Evolutionary conservation across 1,139 yeast species (phyloP).

Genomic region (Hyphopichia buzzinii): DNA sequence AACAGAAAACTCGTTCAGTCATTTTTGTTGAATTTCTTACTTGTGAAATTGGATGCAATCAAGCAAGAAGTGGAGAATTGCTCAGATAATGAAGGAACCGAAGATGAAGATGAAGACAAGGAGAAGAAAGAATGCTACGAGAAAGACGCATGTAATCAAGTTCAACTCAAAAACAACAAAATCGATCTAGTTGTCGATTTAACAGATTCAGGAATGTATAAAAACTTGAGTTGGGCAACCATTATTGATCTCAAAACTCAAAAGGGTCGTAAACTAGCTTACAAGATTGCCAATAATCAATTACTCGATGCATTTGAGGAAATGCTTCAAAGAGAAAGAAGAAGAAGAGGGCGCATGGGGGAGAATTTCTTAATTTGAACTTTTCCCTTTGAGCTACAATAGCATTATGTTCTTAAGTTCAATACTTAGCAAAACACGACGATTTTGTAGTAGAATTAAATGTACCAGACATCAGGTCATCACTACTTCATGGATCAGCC

Average conservation of each 20-base stretch:
- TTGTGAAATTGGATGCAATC: slow-evolving; percentile 7
- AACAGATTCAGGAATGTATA: slow-evolving; percentile 58
- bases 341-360: slow-evolving; percentile 46
- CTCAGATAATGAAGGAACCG: slow-evolving; percentile 4
- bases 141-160: slow-evolving; percentile 1
- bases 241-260: slow-evolving; percentile 27
- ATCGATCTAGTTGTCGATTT: slow-evolving; percentile 40
- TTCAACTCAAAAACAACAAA: slow-evolving; percentile 10
- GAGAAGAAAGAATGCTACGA: not conserved
- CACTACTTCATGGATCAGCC: slow-evolving; percentile 79
- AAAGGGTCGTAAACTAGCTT: slow-evolving; percentile 31
- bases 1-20: slow-evolving; percentile 38
- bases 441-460: slow-evolving; percentile 13
- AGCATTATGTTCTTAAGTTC: not conserved
- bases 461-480: slow-evolving; percentile 84
- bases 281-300: slow-evolving; percentile 31
- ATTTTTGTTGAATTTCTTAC: slow-evolving; percentile 23
- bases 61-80: slow-evolving; percentile 6
- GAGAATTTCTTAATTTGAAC: slow-evolving; percentile 26
- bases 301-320: slow-evolving; percentile 31
- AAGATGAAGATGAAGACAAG: slow-evolving; percentile 6
- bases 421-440: too few species aligned
- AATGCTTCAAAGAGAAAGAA: slow-evolving; percentile 28
- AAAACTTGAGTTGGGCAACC: slow-evolving; percentile 55
- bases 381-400: not conserved